Percentiles rank a stretch among this genome's conserved stretches.
These are phyloP conservation scores for Rhizopus microsporus DNA, from an alignment of 371 early-diverging fungal genomes.

Conservation along the genomic window DNA sequence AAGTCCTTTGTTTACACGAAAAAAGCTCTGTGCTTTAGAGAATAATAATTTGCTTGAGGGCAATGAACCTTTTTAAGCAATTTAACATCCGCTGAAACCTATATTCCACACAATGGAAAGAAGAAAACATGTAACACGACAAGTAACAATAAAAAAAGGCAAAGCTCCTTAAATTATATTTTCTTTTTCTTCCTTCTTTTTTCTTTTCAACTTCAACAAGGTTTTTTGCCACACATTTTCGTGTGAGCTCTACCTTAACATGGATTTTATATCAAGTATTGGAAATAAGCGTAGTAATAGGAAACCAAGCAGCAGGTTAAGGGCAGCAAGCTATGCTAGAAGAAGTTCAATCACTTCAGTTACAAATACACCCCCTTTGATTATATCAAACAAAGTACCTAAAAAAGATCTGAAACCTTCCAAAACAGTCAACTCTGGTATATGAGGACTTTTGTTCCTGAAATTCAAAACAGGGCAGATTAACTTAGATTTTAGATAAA, in stretches of 20 bases:
- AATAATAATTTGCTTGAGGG: neutral
- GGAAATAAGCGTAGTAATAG: conserved; percentile 29
- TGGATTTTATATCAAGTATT: conserved; percentile 29
- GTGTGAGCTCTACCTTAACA: conserved; percentile 12
- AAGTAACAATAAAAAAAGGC: neutral
- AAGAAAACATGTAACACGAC: neutral
- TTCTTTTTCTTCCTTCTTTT: conserved; percentile 1
- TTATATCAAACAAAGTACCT: conserved; percentile 14
- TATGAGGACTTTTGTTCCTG: neutral
- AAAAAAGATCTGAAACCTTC: conserved; percentile 8
- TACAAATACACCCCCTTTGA: conserved; percentile 10
- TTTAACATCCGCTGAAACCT: neutral
- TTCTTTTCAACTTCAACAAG: neutral
- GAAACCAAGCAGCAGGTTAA: conserved; percentile 18
- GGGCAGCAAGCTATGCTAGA: conserved; percentile 18
- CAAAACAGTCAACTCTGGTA: conserved; percentile 5
- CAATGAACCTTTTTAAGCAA: neutral
- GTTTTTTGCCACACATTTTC: conserved; percentile 14
- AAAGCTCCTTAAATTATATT: neutral
- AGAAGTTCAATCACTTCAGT: conserved; percentile 27
- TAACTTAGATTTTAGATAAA: neutral
- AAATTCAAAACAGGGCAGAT: neutral
- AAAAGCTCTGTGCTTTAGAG: neutral
- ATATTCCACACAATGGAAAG: neutral
- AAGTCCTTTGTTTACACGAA: too few species aligned